Conservation (phyloP, 2,329 filamentous ascomycete genomes). For the Shiraia bambusicola region DNA sequence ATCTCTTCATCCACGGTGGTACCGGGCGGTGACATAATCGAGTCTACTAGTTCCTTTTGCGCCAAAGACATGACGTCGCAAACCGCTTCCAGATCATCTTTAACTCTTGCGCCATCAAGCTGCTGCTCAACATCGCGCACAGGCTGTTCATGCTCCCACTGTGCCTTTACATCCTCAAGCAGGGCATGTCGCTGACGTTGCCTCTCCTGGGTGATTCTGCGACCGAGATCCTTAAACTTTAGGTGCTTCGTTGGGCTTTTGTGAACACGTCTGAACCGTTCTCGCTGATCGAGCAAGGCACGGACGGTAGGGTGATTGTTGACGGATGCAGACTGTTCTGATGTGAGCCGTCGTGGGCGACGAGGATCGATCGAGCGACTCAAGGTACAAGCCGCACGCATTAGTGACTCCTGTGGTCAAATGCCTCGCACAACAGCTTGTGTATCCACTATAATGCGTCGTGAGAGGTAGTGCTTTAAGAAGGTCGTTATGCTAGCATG, state of each 20-base stretch:
- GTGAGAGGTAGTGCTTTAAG: conserved; percentile 18
- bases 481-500: conserved; percentile 16
- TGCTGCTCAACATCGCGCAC: conserved; percentile 18
- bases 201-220: conserved; percentile 13
- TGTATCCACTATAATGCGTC: conserved; percentile 14
- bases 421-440: conserved; percentile 16
- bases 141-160: conserved; percentile 10
- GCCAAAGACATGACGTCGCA: conserved; percentile 6
- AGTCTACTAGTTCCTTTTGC: conserved; percentile 7
- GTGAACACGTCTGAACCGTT: conserved; percentile 14
- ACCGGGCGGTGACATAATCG: conserved; percentile 1
- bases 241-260: conserved; percentile 13
- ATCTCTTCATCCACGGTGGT: conserved; percentile 6
- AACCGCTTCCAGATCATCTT: conserved; percentile 6
- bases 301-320: conserved; percentile 13
- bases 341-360: conserved; percentile 13
- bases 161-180: conserved; percentile 4
- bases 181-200: conserved; percentile 5
- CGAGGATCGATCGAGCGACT: conserved; percentile 16
- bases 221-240: conserved; percentile 17
- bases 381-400: conserved; percentile 20
- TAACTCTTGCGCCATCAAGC: conserved; percentile 14
- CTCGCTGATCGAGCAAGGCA: conserved; percentile 10
- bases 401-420: conserved; percentile 12
- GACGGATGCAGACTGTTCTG: conserved; percentile 16